Evolutionary conservation across 768 basidiomycete species (phyloP).

Genomic region (Tubosaeta brunneosetosa): DNA sequence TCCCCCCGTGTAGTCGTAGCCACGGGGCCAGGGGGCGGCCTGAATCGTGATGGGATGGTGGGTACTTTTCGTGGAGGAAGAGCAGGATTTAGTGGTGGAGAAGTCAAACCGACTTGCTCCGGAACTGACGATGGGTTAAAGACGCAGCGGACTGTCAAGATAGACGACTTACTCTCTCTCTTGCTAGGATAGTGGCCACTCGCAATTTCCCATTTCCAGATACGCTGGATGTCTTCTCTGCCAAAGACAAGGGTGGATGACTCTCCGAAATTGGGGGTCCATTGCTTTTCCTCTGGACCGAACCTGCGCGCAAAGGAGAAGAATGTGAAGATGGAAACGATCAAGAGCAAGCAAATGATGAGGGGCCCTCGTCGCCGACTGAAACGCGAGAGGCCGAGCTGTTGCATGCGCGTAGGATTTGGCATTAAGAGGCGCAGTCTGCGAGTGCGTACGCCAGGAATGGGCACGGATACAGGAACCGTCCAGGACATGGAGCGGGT

Average conservation of each 20-base stretch:
- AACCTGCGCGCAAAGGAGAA: conserved; percentile 61
- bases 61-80: conserved; percentile 53
- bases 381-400: conserved; percentile 50
- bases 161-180: conserved; percentile 54
- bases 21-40: conserved; percentile 43
- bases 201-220: conserved; percentile 94
- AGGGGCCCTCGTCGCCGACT: conserved; percentile 55
- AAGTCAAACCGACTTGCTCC: conserved; percentile 55
- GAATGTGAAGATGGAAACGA: conserved; percentile 47
- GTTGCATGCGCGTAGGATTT: conserved; percentile 58
- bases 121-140: conserved; percentile 49
- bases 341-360: conserved; percentile 44
- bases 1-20: conserved; percentile 60
- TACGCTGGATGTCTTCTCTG: conserved; percentile 75
- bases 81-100: conserved; percentile 64
- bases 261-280: conserved; percentile 57
- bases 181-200: conserved; percentile 93
- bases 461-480: conserved; percentile 51
- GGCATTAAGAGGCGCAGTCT: conserved; percentile 54
- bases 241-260: conserved; percentile 70
- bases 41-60: conserved; percentile 45
- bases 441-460: conserved; percentile 56
- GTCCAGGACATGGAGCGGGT: conserved; percentile 50
- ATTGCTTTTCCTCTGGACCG: conserved; percentile 55
- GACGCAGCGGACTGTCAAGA: background rate